Evolutionary conservation across 495 filamentous ascomycete genomes (phyloP).

Genomic region (Tricharina praecox): DNA sequence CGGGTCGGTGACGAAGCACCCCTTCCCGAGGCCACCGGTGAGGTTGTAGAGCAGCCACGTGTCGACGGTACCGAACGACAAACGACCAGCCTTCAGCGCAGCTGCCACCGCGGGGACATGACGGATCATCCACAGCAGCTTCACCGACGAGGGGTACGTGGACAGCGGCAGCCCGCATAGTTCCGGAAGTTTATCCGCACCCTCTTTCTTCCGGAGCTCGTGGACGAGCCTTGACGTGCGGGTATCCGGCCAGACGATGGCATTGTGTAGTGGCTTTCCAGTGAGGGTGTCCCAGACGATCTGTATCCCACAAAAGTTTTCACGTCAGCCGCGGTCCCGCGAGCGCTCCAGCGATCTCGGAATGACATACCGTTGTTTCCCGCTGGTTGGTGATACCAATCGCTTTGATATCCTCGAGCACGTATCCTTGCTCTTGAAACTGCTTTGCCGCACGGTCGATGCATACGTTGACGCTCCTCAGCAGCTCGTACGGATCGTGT

Average conservation of each 20-base stretch:
- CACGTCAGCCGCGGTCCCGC: neutral
- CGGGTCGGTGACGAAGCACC: slow-evolving; percentile 66
- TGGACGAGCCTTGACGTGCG: slow-evolving; percentile 63
- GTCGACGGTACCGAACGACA: slow-evolving; percentile 88
- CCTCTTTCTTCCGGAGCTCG: slow-evolving; percentile 42
- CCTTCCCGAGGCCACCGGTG: slow-evolving; percentile 57
- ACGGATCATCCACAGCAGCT: slow-evolving; percentile 69
- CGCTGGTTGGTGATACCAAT: slow-evolving; percentile 91
- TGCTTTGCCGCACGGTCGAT: slow-evolving; percentile 63
- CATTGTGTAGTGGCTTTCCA: slow-evolving; percentile 72
- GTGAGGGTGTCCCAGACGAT: slow-evolving; percentile 79
- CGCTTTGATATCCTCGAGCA: slow-evolving; percentile 55
- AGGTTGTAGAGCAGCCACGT: slow-evolving; percentile 82
- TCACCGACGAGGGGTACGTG: slow-evolving; percentile 84
- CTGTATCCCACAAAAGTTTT: slow-evolving; percentile 7
- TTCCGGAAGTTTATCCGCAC: slow-evolving; percentile 49
- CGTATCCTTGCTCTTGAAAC: slow-evolving; percentile 56
- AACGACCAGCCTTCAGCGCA: slow-evolving; percentile 62
- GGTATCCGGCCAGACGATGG: slow-evolving; percentile 90
- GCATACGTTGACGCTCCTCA: slow-evolving; percentile 64
- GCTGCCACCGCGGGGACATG: slow-evolving; percentile 54
- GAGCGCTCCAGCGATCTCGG: no score
- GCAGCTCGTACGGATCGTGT: slow-evolving; percentile 69
- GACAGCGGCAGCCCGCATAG: slow-evolving; percentile 80
- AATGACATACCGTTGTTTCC: slow-evolving; percentile 48